Conservation (phyloP, 345 rosid genomes). For the Lepidium didymum region DNA sequence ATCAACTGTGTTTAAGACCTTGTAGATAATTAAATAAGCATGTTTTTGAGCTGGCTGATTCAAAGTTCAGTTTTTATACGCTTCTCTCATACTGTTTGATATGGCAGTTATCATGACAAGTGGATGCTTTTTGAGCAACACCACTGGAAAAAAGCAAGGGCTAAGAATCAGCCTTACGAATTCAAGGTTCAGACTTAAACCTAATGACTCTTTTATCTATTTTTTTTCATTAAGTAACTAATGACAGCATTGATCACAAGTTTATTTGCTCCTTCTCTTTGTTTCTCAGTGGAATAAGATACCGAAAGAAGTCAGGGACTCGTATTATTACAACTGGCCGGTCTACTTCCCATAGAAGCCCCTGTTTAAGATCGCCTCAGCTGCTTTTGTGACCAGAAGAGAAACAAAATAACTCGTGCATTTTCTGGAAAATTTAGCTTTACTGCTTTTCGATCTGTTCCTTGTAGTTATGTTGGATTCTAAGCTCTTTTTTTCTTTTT, state of each 20-base stretch:
- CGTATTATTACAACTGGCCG: conserved; percentile 81
- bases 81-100: not conserved
- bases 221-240: not conserved
- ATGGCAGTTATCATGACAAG: conserved; percentile 86
- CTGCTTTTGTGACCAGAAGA: not conserved
- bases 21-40: not conserved
- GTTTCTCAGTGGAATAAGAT: conserved; percentile 76
- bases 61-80: not conserved
- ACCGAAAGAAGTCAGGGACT: conserved; percentile 63
- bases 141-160: conserved; percentile 78
- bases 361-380: not conserved
- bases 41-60: not conserved
- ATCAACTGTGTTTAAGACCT: not conserved
- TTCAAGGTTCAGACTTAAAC: conserved; percentile 44
- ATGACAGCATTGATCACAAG: not conserved
- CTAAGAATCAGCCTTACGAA: conserved; percentile 66
- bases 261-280: conserved; percentile 12
- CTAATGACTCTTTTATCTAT: not conserved
- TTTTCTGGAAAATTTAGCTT: not conserved
- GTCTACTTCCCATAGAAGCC: conserved; percentile 58
- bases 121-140: conserved; percentile 79
- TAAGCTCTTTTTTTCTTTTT: not conserved
- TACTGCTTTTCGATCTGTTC: not conserved
- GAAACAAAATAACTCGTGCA: not conserved
- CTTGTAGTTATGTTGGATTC: conserved; percentile 8